Base-by-base conservation (phyloP, 1,284 basidiomycete genomes). In the Ceratobasidium sp. region DNA sequence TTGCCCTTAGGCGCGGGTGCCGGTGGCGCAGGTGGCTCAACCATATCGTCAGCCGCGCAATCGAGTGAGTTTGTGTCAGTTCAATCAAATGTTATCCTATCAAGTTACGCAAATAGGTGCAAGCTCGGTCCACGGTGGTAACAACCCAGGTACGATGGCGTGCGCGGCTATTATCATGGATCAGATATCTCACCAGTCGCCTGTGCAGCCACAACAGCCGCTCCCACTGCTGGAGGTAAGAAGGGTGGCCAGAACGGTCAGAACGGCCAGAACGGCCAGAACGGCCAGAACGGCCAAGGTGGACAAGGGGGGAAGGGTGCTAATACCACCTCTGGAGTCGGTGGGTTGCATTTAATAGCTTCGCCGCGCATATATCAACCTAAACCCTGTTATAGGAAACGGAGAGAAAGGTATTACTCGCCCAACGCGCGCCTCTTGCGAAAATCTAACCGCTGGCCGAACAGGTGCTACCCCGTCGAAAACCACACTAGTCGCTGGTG, bases 351-450 rank as follows among this genome's bases (percentile, higher is more conserved):
- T 24, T 27, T 31, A 19, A 16, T 16, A n/a, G 14, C 31, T 31
- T 39, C 14, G 29, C 9, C 29, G n/a, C 56, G 56, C 56, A 58
- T 58, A 39, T 22, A 58, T 16, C 22, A 5, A 58, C 13, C 19
- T 39, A 19, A 37, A 14, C 6, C 34, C 11, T 11, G 3, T 39
- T 22, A 31, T 43, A 53, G 65, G 31, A 37, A 41, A 56, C 34
- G 65, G 65, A 53, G 9, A 39, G n/a, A 68, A 68, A 39, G 65
- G 65, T 68, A 68, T 54, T 43, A 16, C 43, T 37, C 4, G 34
- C 1, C 56, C 8, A 34, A n/a, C 56, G 3, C 22, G n/a, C 2
- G 34, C 34, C 16, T 29, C 16, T 58, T 34, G n/a, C 6, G 31
- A 2, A 39, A n/a, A 27, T 39, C 56, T 58, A 39, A 58, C 31